These are phyloP conservation scores for Babesia divergens DNA, from an alignment of 169 alveolate genomes.

Conservation along the genomic window DNA sequence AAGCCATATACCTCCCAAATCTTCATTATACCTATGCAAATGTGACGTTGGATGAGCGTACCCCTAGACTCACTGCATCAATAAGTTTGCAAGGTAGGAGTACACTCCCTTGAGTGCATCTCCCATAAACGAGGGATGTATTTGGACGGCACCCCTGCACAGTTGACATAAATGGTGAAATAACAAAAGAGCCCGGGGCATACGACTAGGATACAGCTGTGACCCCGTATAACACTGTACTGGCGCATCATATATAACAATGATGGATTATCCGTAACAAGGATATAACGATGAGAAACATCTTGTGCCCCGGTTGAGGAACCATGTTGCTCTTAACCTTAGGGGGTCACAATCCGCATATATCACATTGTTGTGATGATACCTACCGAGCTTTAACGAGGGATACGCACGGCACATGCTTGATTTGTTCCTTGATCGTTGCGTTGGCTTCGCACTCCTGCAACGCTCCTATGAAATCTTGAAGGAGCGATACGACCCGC, in stretches of 20 bases:
- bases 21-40: constrained; percentile 39
- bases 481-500: constrained; percentile 43
- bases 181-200: too few species aligned
- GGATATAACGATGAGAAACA: too few species aligned
- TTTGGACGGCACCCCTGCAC: constrained; percentile 56
- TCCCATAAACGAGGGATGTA: constrained; percentile 63
- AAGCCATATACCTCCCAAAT: constrained; percentile 57
- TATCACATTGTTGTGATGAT: neutral
- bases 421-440: neutral
- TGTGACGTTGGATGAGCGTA: neutral
- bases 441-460: constrained; percentile 32
- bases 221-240: too few species aligned
- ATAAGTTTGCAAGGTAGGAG: constrained; percentile 52
- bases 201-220: too few species aligned
- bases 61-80: constrained; percentile 62
- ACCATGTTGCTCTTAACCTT: too few species aligned
- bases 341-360: too few species aligned
- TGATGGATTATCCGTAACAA: too few species aligned
- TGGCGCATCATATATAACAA: too few species aligned
- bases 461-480: constrained; percentile 25
- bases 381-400: constrained; percentile 29
- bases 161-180: neutral
- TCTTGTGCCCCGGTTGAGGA: too few species aligned
- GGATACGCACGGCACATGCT: constrained; percentile 33
- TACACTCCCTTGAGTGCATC: constrained; percentile 45